Evolutionary conservation across 148 eudicot species (phyloP).

Genomic region (Diospyros lotus): DNA sequence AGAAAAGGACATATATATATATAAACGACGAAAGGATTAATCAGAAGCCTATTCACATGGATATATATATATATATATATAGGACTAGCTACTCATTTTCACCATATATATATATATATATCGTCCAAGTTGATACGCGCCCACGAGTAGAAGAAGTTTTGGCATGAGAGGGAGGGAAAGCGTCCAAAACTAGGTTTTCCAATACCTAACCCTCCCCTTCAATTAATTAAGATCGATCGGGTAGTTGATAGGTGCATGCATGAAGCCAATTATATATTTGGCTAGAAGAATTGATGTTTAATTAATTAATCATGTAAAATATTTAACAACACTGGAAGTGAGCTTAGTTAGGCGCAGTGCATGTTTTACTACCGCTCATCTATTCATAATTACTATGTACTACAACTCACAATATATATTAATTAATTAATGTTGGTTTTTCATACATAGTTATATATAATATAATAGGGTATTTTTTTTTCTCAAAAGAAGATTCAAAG

Average conservation of each 20-base stretch:
- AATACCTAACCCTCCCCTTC: slow-evolving; percentile 5
- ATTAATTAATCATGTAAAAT: background rate
- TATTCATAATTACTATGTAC: too few relatives aligned
- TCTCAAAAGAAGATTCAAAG: too few relatives aligned
- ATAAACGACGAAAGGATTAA: too few relatives aligned
- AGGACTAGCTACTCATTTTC: too few relatives aligned
- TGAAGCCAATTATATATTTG: background rate
- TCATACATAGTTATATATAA: too few relatives aligned
- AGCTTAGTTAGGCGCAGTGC: background rate
- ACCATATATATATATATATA: background rate
- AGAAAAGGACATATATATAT: too few relatives aligned
- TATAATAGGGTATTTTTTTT: too few relatives aligned
- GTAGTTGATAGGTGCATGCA: background rate
- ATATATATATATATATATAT: too few relatives aligned
- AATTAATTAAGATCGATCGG: background rate
- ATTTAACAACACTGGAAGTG: background rate
- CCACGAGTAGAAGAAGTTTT: background rate
- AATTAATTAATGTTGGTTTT: too few relatives aligned
- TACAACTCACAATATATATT: too few relatives aligned
- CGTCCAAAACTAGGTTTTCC: slow-evolving; percentile 6
- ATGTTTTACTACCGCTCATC: background rate
- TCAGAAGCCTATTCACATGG: too few relatives aligned
- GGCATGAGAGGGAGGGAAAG: background rate
- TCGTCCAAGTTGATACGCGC: slow-evolving; percentile 2
- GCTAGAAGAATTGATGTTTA: background rate